Base-by-base conservation (phyloP, 192 early-diverging fungal genomes). In the Podila minutissima region DNA sequence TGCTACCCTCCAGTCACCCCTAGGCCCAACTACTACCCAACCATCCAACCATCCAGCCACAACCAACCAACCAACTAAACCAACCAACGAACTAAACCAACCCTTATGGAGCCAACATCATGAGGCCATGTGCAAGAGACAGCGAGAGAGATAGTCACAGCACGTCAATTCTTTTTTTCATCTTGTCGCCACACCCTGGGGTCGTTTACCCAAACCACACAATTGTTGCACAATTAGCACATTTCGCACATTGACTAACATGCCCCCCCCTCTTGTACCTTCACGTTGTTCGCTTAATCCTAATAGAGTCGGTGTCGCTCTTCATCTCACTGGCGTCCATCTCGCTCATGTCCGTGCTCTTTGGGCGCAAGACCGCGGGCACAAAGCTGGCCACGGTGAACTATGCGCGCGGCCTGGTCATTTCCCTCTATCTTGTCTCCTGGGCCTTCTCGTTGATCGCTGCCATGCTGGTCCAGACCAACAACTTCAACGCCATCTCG, bases 391-490 rank as follows among this genome's bases (percentile, higher is more conserved):
- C 46, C 50, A 37, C 75, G 33, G 55, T 78, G 50, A 88, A 82
- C 41, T 88, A 88, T 62, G 83, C 86, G 17, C 85, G 84, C 20
- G 59, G 83, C 31, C 35, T 87, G 12, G 84, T 88, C 17, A 62
- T 87, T 0, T 49, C 82, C 1, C 33, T 88, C 5, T 87, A 88
- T 38, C 62, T 75, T 8, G 37, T 64, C 41, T 84, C 86, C 12
- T 88, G 87, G 85, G 62, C 84, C 0, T 88, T 88, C 69, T 67
- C 86, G 5, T 46, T 74, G 15, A 65, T 82, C 4, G 72, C 84
- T 0, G 72, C 81, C 3, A 67, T 86, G 46, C 62, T 78, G 75
- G 75, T 63, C 35, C 69, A 78, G 69, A 78, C 75, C 69, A 78
- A 78, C 69, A 67, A 78, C 64, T 78, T 63, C 38, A 78, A 78